Evolutionary conservation across 2,329 filamentous ascomycete species (phyloP), one percentile per base, ranked within the genome.

Genomic region (Venturia nashicola): DNA sequence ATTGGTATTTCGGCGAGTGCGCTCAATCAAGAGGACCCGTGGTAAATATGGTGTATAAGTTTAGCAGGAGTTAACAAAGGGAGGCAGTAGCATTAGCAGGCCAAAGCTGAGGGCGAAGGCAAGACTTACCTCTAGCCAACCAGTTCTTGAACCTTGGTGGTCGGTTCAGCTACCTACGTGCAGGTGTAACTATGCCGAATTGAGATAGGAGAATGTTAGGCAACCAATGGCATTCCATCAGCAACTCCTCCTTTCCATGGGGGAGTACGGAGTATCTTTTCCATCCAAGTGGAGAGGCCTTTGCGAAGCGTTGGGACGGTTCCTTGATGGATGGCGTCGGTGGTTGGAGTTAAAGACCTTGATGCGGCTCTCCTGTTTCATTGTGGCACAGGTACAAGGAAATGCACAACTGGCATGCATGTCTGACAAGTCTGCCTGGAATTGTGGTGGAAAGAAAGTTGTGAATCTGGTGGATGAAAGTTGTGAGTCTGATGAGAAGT

Each of bases 1-100:
- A 39, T n/a, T 60, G 57, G 23, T 23, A 23, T 8, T 23, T 42
- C 11, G 40, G 57, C 40, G 36, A 42, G 59, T 60, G 59, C 34
- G 20, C 42, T 42, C 59, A 60, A 44, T 60, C 36, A 60, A 60
- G 59, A 42, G 42, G 59, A 60, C 59, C 59, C 39, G 42, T 14
- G 18, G 51, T 57, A 32, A n/a, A 7, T 36, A 1, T 51, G 20
- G 32, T 34, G 14, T n/a, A 32, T 34, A n/a, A 36, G 51, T 36
- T 36, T n/a, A 7, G 51, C 39, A 14, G 12, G 8, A 36, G 36
- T 20, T n/a, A 5, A 36, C 1, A 8, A 57, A 36, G 51, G 51
- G 51, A 39, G 14, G 20, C 51, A 36, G 14, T 36, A 20, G 14
- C 14, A 7, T 57, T 54, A 54, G 48, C 48, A 34, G 7, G 23